Evolutionary conservation across 2,329 filamentous ascomycete genomes (phyloP), one percentile per base, ranked within the genome.

Genomic region (Nemania diffusa): DNA sequence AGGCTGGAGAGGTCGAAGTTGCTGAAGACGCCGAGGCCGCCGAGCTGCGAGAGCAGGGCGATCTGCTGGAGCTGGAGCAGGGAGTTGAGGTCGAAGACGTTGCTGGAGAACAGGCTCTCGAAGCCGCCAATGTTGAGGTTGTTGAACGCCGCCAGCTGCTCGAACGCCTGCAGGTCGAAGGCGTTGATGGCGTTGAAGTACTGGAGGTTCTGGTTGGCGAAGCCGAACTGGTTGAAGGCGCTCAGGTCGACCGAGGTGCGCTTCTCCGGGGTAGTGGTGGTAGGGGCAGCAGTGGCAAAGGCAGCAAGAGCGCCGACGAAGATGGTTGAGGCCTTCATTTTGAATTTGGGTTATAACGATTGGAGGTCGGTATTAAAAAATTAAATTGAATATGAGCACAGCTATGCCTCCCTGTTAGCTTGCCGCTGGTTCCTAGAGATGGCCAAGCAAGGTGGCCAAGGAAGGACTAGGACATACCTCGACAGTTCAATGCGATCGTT

Each of bases 311-410:
- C 78, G 75, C 80, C 77, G 74, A 80, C 74, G 76, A 86, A 67
- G 77, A 86, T 73, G 69, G 79, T 79, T 58, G 80, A 76, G 78
- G 79, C 77, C 81, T 85, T 84, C 84, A 86, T 86, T 71, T 81
- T 85, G 81, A 76, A 66, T 46, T 26, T 63, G 70, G 73, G 61
- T 17, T 72, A 64, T 69, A 72, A 69, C 65, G 73, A 73, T 72
- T 71, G 74, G 71, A 70, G 72, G 62, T 55, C 55, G 70, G 72
- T 71, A 78, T 78, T 78, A 78, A 74, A 76, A 57, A 69, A 77
- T 77, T 76, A 76, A 67, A 70, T 73, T 70, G 72, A 79, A 78
- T 71, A 78, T 70, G 76, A 84, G 82, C 82, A 82, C 81, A 83
- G 82, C 82, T 82, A 61, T 77, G 50, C 6, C 27, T 8, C 24